A percentile compares a stretch with the other conserved stretches of the same genome.
Evolutionary conservation across 345 rosid genomes (phyloP).

Genomic region (Bruguiera gymnorhiza): DNA sequence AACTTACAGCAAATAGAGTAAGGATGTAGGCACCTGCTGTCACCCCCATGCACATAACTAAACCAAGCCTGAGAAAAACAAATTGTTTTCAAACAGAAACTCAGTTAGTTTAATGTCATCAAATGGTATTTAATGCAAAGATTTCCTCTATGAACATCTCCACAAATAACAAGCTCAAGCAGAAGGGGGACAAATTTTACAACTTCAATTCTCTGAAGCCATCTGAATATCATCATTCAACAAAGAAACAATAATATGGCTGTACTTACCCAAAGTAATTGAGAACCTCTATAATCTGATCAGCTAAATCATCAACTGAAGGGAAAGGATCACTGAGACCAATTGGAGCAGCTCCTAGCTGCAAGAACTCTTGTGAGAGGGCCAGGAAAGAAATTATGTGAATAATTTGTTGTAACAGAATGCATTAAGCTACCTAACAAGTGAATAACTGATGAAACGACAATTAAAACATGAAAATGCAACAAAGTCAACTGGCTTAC

Average conservation of each 20-base stretch:
- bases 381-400: constrained; percentile 47
- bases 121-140: neutral
- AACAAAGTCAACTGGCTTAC: constrained; percentile 20
- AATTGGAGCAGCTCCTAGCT: constrained; percentile 82
- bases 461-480: neutral
- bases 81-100: constrained; percentile 7
- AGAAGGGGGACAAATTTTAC: neutral
- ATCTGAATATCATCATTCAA: neutral
- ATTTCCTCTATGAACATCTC: neutral
- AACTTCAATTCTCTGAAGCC: neutral
- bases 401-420: constrained; percentile 7
- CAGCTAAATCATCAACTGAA: constrained; percentile 92
- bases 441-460: neutral
- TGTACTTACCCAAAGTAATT: constrained; percentile 79
- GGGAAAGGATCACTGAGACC: constrained; percentile 54
- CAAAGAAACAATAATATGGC: neutral
- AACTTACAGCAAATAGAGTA: constrained; percentile 84
- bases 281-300: constrained; percentile 86
- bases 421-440: too few relatives aligned
- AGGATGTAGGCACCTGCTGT: constrained; percentile 96
- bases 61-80: constrained; percentile 58
- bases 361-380: constrained; percentile 70
- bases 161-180: neutral
- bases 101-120: neutral
- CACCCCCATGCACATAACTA: constrained; percentile 99